Conservation (phyloP, 2,329 filamentous ascomycete species). For the Onygena corvina region DNA sequence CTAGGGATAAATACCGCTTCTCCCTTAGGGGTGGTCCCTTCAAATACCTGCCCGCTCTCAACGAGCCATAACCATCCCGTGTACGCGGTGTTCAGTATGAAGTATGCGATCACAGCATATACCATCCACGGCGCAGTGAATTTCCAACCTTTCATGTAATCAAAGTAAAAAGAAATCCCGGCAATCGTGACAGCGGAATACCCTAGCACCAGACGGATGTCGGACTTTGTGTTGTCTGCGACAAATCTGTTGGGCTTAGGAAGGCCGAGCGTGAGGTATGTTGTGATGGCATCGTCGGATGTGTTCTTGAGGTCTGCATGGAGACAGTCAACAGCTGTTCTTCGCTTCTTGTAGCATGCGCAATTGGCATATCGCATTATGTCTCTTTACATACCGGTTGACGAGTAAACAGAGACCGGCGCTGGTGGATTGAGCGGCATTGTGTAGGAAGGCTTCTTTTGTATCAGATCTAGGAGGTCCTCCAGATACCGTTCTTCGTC, state of each 20-base stretch:
- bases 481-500: not conserved
- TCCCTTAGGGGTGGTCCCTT: constrained; percentile 57
- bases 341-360: too few relatives aligned
- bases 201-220: constrained; percentile 71
- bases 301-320: constrained; percentile 90
- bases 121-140: constrained; percentile 69
- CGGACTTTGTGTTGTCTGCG: constrained; percentile 67
- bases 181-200: constrained; percentile 71
- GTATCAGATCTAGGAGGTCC: not conserved
- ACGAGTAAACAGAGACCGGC: constrained; percentile 37
- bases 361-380: too few relatives aligned
- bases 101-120: constrained; percentile 66
- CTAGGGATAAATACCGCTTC: constrained; percentile 41
- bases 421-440: constrained; percentile 3
- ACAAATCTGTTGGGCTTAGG: constrained; percentile 50
- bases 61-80: constrained; percentile 76
- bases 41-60: constrained; percentile 72
- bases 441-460: not conserved
- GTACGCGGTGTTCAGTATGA: constrained; percentile 62
- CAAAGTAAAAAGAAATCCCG: constrained; percentile 74
- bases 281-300: constrained; percentile 83
- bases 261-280: constrained; percentile 76
- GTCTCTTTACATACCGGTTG: constrained; percentile 29
- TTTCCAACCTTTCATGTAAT: constrained; percentile 86
- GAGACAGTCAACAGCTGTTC: not conserved